Evolutionary conservation across 768 basidiomycete genomes (phyloP).

Genomic region (Agrocybe pediades): DNA sequence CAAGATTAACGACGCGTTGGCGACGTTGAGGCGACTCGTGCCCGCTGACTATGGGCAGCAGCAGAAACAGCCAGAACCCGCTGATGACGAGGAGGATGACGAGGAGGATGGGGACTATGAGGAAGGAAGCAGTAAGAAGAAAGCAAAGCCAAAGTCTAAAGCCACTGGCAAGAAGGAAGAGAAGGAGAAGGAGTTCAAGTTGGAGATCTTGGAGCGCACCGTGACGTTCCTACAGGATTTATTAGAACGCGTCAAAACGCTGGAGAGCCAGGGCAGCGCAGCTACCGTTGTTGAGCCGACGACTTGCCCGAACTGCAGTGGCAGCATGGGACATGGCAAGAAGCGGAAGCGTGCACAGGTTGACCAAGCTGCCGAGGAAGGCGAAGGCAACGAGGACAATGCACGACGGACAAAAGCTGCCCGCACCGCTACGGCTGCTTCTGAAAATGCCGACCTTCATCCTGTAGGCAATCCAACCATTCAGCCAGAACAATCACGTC

Average conservation of each 20-base stretch:
- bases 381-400: conserved; percentile 5
- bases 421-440: too few species aligned
- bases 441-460: too few species aligned
- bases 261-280: conserved; percentile 29
- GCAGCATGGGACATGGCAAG: conserved; percentile 4
- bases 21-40: conserved; percentile 75
- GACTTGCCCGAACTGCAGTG: conserved; percentile 28
- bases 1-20: conserved; percentile 92
- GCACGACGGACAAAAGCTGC: not conserved
- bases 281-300: not conserved
- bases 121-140: conserved; percentile 33
- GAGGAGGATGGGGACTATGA: conserved; percentile 38
- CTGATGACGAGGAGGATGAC: conserved; percentile 35
- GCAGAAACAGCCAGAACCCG: conserved; percentile 19
- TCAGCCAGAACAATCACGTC: too few species aligned
- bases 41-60: conserved; percentile 52
- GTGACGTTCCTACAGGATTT: conserved; percentile 79
- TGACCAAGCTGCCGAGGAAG: not conserved
- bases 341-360: conserved; percentile 18
- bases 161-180: conserved; percentile 32
- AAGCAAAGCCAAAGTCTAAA: conserved; percentile 2
- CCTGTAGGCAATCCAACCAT: conserved; percentile 7
- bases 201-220: conserved; percentile 85
- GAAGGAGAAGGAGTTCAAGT: conserved; percentile 88
- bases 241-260: conserved; percentile 47